Base-by-base conservation (phyloP, 1,284 basidiomycete species). In the Ceratobasidium sp. region DNA sequence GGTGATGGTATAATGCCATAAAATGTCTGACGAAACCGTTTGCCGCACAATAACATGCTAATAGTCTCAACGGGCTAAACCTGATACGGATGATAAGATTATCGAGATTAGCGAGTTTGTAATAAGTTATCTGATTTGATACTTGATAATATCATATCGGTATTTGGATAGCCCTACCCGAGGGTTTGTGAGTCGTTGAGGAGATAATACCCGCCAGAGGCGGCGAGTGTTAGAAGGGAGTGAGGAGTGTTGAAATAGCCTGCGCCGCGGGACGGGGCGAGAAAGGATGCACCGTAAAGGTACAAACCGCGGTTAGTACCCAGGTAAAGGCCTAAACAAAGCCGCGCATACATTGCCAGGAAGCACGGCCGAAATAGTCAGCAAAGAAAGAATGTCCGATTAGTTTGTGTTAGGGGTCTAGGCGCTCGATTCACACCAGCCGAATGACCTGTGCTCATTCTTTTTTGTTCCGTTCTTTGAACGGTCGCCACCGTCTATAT, bases 161-260 rank as follows among this genome's bases (percentile, higher is more conserved):
- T n/a, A n/a, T n/a, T n/a, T n/a, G n/a, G n/a, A n/a, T n/a, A n/a
- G n/a, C 62, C 45, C 17, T 72, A 19, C 5, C 57, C 69, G 8
- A 72, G 57, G 41, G 51, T 72, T 22, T 72, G 56, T 11, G 69
- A 72, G 31, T 72, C 69, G 31, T 60, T 53, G 9, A 62, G 57
- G 17, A 72, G 69, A 31, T 72, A 60, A 22, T 62, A 72, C 9
- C 27, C 57, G 2, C 45, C 17, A 2, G 69, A 41, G 2, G 48
- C 44, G 11, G 41, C 57, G 45, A 72, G 48, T 8, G 44, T 57
- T 1, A 33, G 14, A 19, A 72, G n/a, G 17, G 8, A 72, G 57
- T n/a, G 69, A 15, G 22, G 33, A 11, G 19, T 60, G 41, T 1
- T 29, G n/a, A 62, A 62, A n/a, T 14, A 22, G 44, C 45, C 41